Evolutionary conservation across 495 filamentous ascomycete species (phyloP).

Genomic region (Aspergillus sclerotioniger): DNA sequence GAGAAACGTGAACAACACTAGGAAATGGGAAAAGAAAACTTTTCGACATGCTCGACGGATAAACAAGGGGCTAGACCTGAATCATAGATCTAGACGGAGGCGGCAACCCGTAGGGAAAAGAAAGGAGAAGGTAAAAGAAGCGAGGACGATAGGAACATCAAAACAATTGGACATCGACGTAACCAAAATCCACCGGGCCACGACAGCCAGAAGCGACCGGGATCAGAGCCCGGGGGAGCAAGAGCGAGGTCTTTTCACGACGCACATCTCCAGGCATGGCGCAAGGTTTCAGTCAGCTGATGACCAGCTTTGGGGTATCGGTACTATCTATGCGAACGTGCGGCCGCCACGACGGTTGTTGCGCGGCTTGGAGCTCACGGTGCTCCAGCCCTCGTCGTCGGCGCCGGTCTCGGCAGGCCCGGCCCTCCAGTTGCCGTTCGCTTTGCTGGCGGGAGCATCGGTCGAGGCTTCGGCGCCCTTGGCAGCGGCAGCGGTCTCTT

Average conservation of each 20-base stretch:
- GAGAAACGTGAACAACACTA: slow-evolving; percentile 29
- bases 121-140: slow-evolving; percentile 23
- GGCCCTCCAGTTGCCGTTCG: slow-evolving; percentile 43
- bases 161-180: slow-evolving; percentile 26
- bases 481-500: slow-evolving; percentile 29
- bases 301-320: slow-evolving; percentile 40
- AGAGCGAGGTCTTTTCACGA: background rate
- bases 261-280: slow-evolving; percentile 6
- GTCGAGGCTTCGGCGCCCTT: slow-evolving; percentile 37
- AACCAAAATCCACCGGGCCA: slow-evolving; percentile 27
- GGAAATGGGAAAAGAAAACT: slow-evolving; percentile 32
- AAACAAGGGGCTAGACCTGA: slow-evolving; percentile 36
- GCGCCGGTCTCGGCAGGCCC: slow-evolving; percentile 36
- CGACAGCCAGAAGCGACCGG: background rate
- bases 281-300: slow-evolving; percentile 22
- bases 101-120: slow-evolving; percentile 7
- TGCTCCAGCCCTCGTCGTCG: slow-evolving; percentile 77
- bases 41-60: slow-evolving; percentile 44
- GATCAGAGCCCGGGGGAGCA: too few relatives aligned
- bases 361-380: slow-evolving; percentile 57
- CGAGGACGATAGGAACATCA: slow-evolving; percentile 25
- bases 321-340: slow-evolving; percentile 47
- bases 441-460: slow-evolving; percentile 36
- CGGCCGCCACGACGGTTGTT: slow-evolving; percentile 53
- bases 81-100: slow-evolving; percentile 33